These are phyloP conservation scores for Solidago caesia DNA, from an alignment of 129 eudicot species.

Conservation along the genomic window DNA sequence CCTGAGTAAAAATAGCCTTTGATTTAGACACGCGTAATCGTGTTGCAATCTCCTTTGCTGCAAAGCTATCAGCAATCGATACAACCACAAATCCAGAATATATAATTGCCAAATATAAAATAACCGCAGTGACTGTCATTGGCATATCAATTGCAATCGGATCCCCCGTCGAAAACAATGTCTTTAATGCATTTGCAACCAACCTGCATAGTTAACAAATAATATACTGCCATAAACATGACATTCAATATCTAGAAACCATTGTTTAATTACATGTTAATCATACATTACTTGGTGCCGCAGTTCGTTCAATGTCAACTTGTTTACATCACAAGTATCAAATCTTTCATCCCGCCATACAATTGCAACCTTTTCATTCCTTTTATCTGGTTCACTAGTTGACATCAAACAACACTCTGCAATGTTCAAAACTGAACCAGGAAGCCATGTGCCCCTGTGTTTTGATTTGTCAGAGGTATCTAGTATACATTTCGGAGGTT, in stretches of 20 bases:
- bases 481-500: conserved; percentile 65
- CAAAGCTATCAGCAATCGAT: conserved; percentile 90
- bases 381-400: conserved; percentile 42
- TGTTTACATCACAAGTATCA: conserved; percentile 53
- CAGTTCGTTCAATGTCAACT: conserved; percentile 68
- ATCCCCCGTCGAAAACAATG: conserved; percentile 68
- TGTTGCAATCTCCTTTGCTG: conserved; percentile 80
- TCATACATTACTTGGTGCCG: conserved; percentile 87
- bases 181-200: conserved; percentile 78
- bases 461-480: conserved; percentile 65
- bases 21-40: conserved; percentile 78
- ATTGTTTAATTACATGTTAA: not conserved
- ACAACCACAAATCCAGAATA: conserved; percentile 82
- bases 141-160: conserved; percentile 97
- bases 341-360: conserved; percentile 83
- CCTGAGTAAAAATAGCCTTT: conserved; percentile 90
- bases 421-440: conserved; percentile 74
- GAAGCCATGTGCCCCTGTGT: conserved; percentile 81
- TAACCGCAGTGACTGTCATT: conserved; percentile 88
- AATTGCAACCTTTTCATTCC: conserved; percentile 59
- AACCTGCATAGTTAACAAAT: conserved; percentile 44
- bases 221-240: not conserved
- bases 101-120: conserved; percentile 78
- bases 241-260: not conserved
- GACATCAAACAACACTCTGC: conserved; percentile 81